Evolutionary conservation across 2,329 filamentous ascomycete genomes (phyloP).

Genomic region (Fusarium torreyae): DNA sequence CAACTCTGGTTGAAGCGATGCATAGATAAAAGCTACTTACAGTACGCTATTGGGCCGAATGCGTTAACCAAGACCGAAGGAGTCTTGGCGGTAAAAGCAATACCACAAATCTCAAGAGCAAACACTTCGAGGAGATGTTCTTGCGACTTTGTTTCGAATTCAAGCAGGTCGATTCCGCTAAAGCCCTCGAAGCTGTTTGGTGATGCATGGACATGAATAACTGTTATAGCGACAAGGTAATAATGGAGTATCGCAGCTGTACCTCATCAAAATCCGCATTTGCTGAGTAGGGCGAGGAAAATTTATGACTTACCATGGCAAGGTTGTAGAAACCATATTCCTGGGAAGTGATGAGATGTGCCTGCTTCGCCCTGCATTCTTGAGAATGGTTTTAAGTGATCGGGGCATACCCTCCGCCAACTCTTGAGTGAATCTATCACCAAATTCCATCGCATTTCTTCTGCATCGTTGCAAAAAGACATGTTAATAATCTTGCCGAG

Average conservation of each 20-base stretch:
- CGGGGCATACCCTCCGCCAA: constrained; percentile 55
- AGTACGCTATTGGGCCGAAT: constrained; percentile 64
- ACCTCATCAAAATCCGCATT: background rate
- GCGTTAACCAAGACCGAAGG: constrained; percentile 62
- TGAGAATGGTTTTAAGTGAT: constrained; percentile 53
- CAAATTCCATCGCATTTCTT: constrained; percentile 38
- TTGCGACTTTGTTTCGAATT: constrained; percentile 1
- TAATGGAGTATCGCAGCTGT: constrained; percentile 62
- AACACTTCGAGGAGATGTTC: constrained; percentile 52
- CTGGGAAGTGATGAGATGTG: constrained; percentile 51
- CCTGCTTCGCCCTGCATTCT: background rate
- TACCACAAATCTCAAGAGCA: constrained; percentile 59
- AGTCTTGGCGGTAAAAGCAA: constrained; percentile 61
- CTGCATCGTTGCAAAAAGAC: constrained; percentile 46
- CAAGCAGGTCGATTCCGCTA: background rate
- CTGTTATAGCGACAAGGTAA: constrained; percentile 55
- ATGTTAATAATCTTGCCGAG: constrained; percentile 62
- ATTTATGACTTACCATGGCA: constrained; percentile 58
- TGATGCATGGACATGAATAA: constrained; percentile 49
- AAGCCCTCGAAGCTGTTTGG: constrained; percentile 19
- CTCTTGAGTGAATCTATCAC: constrained; percentile 42
- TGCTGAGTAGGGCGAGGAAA: rapidly evolving
- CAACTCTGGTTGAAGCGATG: background rate
- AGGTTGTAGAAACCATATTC: constrained; percentile 58
- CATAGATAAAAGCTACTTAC: constrained; percentile 49